These are phyloP conservation scores for Hymenoscyphus occultus DNA, from an alignment of 2,329 filamentous ascomycete species.

Conservation along the genomic window DNA sequence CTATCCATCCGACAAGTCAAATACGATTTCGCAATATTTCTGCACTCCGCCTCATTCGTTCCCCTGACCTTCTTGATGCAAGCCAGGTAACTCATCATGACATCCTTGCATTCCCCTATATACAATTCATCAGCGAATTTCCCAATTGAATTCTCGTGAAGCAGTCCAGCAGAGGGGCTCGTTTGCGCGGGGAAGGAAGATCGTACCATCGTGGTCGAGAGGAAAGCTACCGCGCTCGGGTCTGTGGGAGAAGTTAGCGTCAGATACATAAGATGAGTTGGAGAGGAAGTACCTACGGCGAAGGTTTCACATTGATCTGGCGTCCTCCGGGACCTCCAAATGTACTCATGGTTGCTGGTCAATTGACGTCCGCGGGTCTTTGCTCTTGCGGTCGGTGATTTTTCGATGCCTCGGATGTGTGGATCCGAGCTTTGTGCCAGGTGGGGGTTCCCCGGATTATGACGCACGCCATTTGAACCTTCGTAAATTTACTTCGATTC, in stretches of 20 bases:
- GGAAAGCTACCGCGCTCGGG: slow-evolving; percentile 93
- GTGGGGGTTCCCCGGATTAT: slow-evolving; percentile 7
- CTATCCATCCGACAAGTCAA: slow-evolving; percentile 90
- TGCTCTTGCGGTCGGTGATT: background rate
- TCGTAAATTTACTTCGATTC: background rate
- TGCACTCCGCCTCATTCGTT: slow-evolving; percentile 82
- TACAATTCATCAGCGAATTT: slow-evolving; percentile 14
- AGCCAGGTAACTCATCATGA: slow-evolving; percentile 80
- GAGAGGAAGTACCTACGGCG: slow-evolving; percentile 58
- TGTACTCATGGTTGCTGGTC: slow-evolving; percentile 47
- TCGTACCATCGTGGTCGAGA: slow-evolving; percentile 82
- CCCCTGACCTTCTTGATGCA: slow-evolving; percentile 85
- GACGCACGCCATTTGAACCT: background rate
- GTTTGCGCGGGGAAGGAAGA: slow-evolving; percentile 10
- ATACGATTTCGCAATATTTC: slow-evolving; percentile 82
- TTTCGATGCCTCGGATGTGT: background rate
- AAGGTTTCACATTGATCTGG: slow-evolving; percentile 62
- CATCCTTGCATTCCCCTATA: slow-evolving; percentile 84
- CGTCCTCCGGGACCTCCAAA: slow-evolving; percentile 71
- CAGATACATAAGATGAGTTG: slow-evolving; percentile 60
- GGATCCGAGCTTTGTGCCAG: background rate
- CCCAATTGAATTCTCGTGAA: background rate
- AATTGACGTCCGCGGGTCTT: background rate
- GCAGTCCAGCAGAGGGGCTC: background rate
- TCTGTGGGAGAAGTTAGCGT: slow-evolving; percentile 53